Base-by-base conservation (phyloP, 306 rosid species). In the Medicago truncatula region DNA sequence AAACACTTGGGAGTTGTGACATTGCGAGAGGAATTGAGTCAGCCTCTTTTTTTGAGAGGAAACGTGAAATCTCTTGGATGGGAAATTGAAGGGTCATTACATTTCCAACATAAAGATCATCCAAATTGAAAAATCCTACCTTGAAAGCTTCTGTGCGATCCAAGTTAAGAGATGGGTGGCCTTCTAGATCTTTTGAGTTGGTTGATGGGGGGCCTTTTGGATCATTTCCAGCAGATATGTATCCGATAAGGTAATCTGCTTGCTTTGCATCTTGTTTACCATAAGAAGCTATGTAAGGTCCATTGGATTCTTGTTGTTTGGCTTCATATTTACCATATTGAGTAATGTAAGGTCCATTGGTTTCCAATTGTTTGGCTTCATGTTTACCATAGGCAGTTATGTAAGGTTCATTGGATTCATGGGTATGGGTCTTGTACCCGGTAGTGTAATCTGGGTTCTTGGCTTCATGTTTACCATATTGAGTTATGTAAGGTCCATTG, bases 21-120 rank as follows among this genome's bases (percentile, higher is more conserved):
- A 9, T 47, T 47, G 90, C 83, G 80, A 90, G 82, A 61, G 96
- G 96, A 66, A 87, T 86, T 7, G 87, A 71, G 2, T 90, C 89
- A 0, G 87, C 89, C 65, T 79, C 84, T 40, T 77, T 78, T 71
- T 23, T 83, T 2, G 85, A 64, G 6, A 90, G 73, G 76, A 79
- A 90, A 13, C 31, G 69, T 9, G 88, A 52, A 6, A 75, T 68
- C 28, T 84, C 82, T 67, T 72, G 25, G 7, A 80, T 43, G 15
- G 89, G 88, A 56, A 90, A 90, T 65, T 84, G 60, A 20, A 88
- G 88, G 11, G 88, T 77, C 96, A 90, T 83, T 7, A 8, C 76
- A n/a, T 80, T 83, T 56, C 89, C 90, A 9, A 66, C 81, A 70
- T 72, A 7, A 11, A 90, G 47, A 78, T 90, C 89, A 17, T 82